Percentiles rank a stretch among this genome's conserved stretches.
These are phyloP conservation scores for Tagetes patula DNA, from an alignment of 129 eudicot species.

Conservation along the genomic window DNA sequence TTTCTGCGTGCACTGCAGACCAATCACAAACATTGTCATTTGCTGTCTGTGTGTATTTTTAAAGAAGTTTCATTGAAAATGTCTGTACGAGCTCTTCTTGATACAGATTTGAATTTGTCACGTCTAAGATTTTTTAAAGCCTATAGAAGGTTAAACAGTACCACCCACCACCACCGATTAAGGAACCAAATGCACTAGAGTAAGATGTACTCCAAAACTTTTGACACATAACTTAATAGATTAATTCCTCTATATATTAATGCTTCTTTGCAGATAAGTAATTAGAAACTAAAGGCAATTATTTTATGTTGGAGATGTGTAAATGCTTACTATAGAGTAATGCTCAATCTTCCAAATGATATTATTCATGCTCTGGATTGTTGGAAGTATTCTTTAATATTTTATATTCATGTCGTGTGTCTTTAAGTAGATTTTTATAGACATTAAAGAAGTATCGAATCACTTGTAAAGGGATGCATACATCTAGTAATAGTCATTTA, in stretches of 20 bases:
- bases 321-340: neutral
- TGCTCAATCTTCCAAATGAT: neutral
- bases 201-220: no score
- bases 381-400: neutral
- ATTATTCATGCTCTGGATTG: neutral
- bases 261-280: neutral
- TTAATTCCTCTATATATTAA: neutral
- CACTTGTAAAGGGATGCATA: neutral
- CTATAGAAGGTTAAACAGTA: no score
- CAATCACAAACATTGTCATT: no score
- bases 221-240: neutral
- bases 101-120: no score
- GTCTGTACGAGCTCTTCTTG: no score
- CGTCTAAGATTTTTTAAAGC: no score
- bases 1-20: no score
- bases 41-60: no score
- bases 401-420: neutral
- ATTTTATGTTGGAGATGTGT: neutral
- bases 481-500: constrained; percentile 6
- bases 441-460: constrained; percentile 12
- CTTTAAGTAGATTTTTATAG: neutral
- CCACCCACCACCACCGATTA: no score
- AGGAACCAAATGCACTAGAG: no score
- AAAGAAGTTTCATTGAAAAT: no score
- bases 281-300: neutral